Percentiles rank a stretch among this genome's conserved stretches.
Evolutionary conservation across 2,329 filamentous ascomycete genomes (phyloP).

Genomic region (Sporothrix humicola): DNA sequence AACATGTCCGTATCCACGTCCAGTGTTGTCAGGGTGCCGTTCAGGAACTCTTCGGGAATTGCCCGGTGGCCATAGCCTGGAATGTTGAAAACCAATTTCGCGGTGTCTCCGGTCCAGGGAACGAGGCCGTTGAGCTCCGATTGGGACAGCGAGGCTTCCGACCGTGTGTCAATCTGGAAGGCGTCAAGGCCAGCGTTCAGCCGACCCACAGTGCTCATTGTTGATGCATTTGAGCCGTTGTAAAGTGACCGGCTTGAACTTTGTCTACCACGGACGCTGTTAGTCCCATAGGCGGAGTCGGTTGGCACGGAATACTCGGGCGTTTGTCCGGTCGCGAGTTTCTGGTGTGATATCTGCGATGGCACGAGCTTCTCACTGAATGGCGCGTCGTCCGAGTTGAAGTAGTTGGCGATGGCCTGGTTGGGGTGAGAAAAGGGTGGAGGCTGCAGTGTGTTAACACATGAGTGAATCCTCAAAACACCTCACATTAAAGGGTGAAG

Average conservation of each 20-base stretch:
- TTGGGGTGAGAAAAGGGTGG: no score
- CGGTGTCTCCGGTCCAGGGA: not conserved
- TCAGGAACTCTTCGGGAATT: not conserved
- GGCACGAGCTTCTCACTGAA: not conserved
- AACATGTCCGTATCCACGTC: not conserved
- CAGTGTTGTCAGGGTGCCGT: not conserved
- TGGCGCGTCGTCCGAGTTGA: not conserved
- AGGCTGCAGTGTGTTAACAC: no score
- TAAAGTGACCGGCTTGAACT: conserved; percentile 4
- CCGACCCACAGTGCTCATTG: not conserved
- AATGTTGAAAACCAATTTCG: not conserved
- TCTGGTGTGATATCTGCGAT: not conserved
- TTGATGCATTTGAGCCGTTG: conserved; percentile 9
- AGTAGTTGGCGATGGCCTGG: not conserved
- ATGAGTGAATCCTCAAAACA: no score
- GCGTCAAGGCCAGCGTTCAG: not conserved
- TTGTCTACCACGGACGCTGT: conserved; percentile 13
- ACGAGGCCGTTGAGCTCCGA: not conserved
- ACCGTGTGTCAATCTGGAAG: not conserved
- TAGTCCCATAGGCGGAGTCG: conserved; percentile 23
- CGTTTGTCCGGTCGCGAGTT: not conserved
- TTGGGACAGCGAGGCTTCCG: not conserved
- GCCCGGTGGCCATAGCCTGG: no score
- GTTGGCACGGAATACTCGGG: not conserved
- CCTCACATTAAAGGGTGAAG: no score